Evolutionary conservation across 1,284 basidiomycete genomes (phyloP), one percentile per base, ranked within the genome.

Genomic region (Irpex sp.): DNA sequence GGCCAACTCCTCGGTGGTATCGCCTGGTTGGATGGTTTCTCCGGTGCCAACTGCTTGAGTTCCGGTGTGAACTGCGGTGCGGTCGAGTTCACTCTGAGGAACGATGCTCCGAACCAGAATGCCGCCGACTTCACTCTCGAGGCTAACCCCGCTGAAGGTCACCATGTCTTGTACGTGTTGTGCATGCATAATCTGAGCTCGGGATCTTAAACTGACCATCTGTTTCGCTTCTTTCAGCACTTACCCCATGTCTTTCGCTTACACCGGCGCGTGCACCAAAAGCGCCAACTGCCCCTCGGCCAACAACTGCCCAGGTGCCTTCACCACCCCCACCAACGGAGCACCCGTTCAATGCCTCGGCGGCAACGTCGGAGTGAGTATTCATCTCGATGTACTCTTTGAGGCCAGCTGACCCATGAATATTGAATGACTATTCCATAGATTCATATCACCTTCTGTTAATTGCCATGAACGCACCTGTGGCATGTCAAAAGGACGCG

Each of bases 51-150:
- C 55, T 62, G 61, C 61, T 9, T 38, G 56, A 62, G 47, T 56
- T 62, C 61, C 1, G 61, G 61, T 51, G 61, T 62, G 17, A 62
- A 62, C 61, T 62, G 61, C 40, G 60, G 60, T 17, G 51, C 51
- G 31, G 60, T 61, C 21, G 60, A 61, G 60, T 61, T 61, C 38
- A 61, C 60, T 11, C 52, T 61, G n/a, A 36, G 60, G 26, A 56
- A 61, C 54, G 60, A 61, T 40, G 60, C 60, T 1, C 60, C 60
- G 4, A 57, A 47, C 38, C 60, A 61, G 54, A 61, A 61, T 36
- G 60, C 60, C 1, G 60, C 60, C 15, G 60, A 61, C 38, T 61
- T 61, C 37, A 54, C 60, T 9, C 54, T 61, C 52, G 26, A 57
- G 38, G 19, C 54, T 2, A 8, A 34, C 5, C 37, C 57, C 17